phyloP scores from a whole-genome alignment of 768 basidiomycete genomes.

The Phlegmacium glaucopus region DNA sequence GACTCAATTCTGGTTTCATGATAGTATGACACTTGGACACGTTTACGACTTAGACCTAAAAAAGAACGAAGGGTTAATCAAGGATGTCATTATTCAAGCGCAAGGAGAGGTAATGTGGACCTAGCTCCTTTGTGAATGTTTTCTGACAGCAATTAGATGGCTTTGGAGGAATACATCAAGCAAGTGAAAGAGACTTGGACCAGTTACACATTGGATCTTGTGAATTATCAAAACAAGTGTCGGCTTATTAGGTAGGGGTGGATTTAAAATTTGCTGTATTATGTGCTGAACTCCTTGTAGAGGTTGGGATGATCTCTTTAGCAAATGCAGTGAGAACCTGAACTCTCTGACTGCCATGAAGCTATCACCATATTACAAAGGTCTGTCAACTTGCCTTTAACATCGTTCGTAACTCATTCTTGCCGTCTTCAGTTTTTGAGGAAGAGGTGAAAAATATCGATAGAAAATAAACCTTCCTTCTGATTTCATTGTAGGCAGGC shows the following conservation, averaged over 20 bases:
- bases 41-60: conserved; percentile 97
- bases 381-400: conserved; percentile 29
- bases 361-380: conserved; percentile 97
- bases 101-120: conserved; percentile 77
- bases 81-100: conserved; percentile 94
- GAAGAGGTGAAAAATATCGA: conserved; percentile 58
- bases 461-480: conserved; percentile 6
- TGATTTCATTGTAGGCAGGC: conserved; percentile 48
- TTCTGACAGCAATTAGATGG: conserved; percentile 60
- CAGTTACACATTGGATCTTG: conserved; percentile 90
- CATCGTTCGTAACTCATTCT: conserved; percentile 1
- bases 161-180: conserved; percentile 91
- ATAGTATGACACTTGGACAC: conserved; percentile 90
- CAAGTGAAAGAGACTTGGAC: conserved; percentile 98
- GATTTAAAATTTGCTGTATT: neutral
- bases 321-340: conserved; percentile 94
- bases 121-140: conserved; percentile 15
- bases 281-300: conserved; percentile 33
- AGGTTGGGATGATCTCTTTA: conserved; percentile 97
- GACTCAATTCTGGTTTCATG: conserved; percentile 3
- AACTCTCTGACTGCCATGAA: conserved; percentile 98
- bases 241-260: conserved; percentile 75
- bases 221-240: conserved; percentile 99
- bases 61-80: conserved; percentile 86
- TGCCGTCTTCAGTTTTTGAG: conserved; percentile 63